A percentile compares a stretch with the other conserved stretches of the same genome.
phyloP scores from a whole-genome alignment of 768 basidiomycete genomes.

The Cystobasidiopsis lactophilus region DNA sequence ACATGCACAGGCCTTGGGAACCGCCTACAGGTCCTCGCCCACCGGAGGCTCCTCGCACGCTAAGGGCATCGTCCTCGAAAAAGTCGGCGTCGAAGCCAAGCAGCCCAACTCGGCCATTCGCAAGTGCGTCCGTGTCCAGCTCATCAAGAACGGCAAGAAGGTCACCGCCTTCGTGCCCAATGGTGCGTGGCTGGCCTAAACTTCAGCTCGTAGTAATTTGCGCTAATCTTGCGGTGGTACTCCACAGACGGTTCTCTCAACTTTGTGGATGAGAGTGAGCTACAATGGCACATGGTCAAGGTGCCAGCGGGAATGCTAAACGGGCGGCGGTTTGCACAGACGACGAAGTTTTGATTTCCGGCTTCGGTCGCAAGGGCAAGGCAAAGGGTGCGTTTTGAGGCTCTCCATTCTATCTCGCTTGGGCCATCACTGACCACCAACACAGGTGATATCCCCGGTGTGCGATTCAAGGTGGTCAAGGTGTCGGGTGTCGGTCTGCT shows the following conservation, averaged over 20 bases:
- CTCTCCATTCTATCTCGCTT: constrained; percentile 99
- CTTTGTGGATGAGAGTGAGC: constrained; percentile 63
- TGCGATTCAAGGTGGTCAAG: constrained; percentile 99
- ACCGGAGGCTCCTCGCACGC: constrained; percentile 98
- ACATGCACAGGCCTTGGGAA: constrained; percentile 46
- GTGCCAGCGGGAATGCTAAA: no score
- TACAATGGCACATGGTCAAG: no score
- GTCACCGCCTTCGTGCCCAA: constrained; percentile 96
- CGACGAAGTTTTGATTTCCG: constrained; percentile 69
- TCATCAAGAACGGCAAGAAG: constrained; percentile 99
- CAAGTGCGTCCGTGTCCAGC: constrained; percentile 98
- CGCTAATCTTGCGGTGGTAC: constrained; percentile 21
- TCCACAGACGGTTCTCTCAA: constrained; percentile 93
- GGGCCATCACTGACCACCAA: constrained; percentile 24
- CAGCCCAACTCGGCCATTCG: constrained; percentile 99
- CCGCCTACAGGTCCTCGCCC: constrained; percentile 98
- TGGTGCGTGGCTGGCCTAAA: constrained; percentile 39
- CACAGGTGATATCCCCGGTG: constrained; percentile 86
- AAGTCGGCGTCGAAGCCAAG: constrained; percentile 99
- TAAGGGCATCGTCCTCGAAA: constrained; percentile 98
- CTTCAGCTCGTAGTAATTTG: constrained; percentile 96
- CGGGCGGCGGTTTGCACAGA: no score
- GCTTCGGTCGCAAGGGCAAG: constrained; percentile 99
- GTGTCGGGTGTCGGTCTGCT: constrained; percentile 91
- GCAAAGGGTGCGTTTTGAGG: constrained; percentile 99